Evolutionary conservation across 345 rosid genomes (phyloP).

Genomic region (Hibiscus trionum): DNA sequence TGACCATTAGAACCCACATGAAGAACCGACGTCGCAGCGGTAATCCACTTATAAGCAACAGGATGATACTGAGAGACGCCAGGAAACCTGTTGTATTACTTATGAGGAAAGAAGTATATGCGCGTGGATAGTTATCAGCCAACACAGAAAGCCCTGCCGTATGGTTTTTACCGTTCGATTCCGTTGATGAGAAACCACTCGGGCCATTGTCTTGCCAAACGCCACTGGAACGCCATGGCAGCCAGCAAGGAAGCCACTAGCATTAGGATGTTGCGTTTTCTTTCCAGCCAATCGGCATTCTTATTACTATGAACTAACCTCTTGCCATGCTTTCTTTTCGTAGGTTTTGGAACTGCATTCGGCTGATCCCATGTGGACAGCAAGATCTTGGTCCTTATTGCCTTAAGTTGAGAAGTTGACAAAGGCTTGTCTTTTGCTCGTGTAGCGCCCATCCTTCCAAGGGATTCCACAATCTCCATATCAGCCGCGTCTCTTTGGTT

Average conservation of each 20-base stretch:
- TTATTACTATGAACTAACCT: background rate
- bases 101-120: background rate
- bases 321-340: background rate
- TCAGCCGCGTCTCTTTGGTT: constrained; percentile 12
- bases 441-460: background rate
- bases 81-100: background rate
- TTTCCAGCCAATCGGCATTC: constrained; percentile 6
- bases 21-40: constrained; percentile 15
- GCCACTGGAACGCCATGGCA: constrained; percentile 25
- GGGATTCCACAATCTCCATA: constrained; percentile 8
- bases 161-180: background rate
- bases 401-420: background rate
- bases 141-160: background rate
- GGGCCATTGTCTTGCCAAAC: constrained; percentile 16
- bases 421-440: background rate
- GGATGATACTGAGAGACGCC: constrained; percentile 19
- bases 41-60: constrained; percentile 23
- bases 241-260: constrained; percentile 31
- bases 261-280: constrained; percentile 20
- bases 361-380: background rate
- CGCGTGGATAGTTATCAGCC: background rate
- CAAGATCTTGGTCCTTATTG: background rate
- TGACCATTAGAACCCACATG: constrained; percentile 26
- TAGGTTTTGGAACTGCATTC: background rate
- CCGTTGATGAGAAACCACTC: background rate